Base-by-base conservation (phyloP, 441 rosid species). In the Brassica balearica region DNA sequence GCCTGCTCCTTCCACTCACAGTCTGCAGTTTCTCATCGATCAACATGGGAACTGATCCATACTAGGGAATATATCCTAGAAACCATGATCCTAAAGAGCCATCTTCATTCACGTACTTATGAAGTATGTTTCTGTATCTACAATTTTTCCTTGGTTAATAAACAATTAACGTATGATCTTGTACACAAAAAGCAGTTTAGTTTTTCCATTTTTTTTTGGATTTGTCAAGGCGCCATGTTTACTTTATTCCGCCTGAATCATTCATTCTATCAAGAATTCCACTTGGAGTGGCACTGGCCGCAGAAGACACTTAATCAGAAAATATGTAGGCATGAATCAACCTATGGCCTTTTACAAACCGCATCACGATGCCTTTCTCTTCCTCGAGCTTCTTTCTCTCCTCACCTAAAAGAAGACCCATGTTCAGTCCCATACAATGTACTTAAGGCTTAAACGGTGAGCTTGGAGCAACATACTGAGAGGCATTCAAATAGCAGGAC, bases 401-500 rank as follows among this genome's bases (percentile, higher is more conserved):
- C 19, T 19, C 19, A 19, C 19, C 19, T 19, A 19, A 19, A 19
- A 19, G 19, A 38, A 64, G 34, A 81, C 19, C 12, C 3, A 2
- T 25, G 59, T 8, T 77, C n/a, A 82, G 73, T 65, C 70, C 48
- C n/a, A 67, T 67, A 36, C 46, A 53, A 62, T 29, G 46, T 11
- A 72, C 27, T 10, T 0, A 72, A 38, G 61, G 38, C 36, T 72
- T 62, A 46, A 71, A 68, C 9, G 2, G 20, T 27, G 14, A 61
- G 17, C 43, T 29, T 53, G 17, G 72, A 68, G 34, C 48, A 64
- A 80, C 87, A 76, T 79, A 94, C 98, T 95, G 60, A 85, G 98
- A 84, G 96, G 97, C 98, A 94, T 92, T 97, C 98, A 94, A 70
- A 95, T 90, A 56, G 87, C 90, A 71, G 92, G 51, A 94, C 92